phyloP scores from a whole-genome alignment of 208 protist species.

The Trypanosoma caninum region DNA sequence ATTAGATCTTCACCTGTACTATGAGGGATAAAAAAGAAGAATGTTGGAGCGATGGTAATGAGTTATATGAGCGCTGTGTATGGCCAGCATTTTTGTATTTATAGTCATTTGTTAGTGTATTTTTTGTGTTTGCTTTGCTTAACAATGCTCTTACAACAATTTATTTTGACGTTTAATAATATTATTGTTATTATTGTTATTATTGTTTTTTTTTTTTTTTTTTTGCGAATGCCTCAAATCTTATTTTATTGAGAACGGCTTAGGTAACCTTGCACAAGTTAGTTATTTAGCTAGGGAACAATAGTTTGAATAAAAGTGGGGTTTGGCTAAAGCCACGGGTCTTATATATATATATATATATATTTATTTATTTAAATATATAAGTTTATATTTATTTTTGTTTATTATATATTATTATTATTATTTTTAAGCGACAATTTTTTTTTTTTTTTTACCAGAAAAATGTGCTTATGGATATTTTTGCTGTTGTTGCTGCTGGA shows the following conservation, averaged over 20 bases:
- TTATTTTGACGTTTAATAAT: no score
- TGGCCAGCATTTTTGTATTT: no score
- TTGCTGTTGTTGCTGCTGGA: constrained; percentile 30
- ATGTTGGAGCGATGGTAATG: no score
- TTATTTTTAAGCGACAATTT: background rate
- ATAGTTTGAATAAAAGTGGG: background rate
- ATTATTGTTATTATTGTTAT: no score
- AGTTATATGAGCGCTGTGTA: no score
- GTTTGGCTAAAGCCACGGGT: background rate
- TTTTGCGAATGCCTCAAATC: background rate
- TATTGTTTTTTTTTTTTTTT: constrained; percentile 18
- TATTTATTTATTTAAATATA: constrained; percentile 3
- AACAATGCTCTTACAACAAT: no score
- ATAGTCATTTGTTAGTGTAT: no score
- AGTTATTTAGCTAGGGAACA: background rate
- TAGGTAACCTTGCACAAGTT: no score
- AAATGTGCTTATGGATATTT: constrained; percentile 12
- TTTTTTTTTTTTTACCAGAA: constrained; percentile 6
- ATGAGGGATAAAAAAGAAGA: no score
- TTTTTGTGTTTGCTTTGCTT: no score
- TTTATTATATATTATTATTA: constrained; percentile 24
- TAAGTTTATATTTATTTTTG: background rate
- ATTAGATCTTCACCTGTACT: no score
- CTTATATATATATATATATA: constrained; percentile 6
- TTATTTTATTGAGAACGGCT: no score